Evolutionary conservation across 2,329 filamentous ascomycete species (phyloP).

Genomic region (Phialemonium atrogriseum): DNA sequence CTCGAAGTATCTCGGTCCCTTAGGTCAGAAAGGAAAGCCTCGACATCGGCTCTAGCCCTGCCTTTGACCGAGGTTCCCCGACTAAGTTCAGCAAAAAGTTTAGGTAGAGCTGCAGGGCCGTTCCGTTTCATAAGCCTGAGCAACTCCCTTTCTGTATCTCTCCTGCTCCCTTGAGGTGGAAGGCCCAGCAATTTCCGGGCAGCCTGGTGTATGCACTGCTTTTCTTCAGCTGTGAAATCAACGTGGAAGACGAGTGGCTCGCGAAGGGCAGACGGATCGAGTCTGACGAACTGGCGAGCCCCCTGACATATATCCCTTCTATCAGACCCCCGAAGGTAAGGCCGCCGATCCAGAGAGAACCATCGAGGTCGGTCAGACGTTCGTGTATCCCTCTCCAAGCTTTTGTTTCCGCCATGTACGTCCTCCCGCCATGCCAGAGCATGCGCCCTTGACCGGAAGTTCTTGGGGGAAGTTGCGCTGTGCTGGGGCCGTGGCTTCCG

Average conservation of each 20-base stretch:
- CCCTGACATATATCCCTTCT: slow-evolving; percentile 11
- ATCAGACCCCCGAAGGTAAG: slow-evolving; percentile 15
- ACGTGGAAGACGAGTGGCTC: slow-evolving; percentile 28
- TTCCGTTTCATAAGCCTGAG: slow-evolving; percentile 10
- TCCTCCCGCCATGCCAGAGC: slow-evolving; percentile 11
- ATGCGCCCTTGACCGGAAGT: slow-evolving; percentile 11
- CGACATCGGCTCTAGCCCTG: slow-evolving; percentile 23
- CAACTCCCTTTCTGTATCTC: slow-evolving; percentile 10
- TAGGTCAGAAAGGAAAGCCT: slow-evolving; percentile 28
- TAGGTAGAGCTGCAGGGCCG: background rate
- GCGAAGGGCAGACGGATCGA: slow-evolving; percentile 3
- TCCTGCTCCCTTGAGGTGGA: background rate
- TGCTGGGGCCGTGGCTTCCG: background rate
- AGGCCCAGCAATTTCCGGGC: slow-evolving; percentile 5
- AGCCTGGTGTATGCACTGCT: slow-evolving; percentile 11
- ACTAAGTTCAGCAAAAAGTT: background rate
- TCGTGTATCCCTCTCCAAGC: slow-evolving; percentile 2
- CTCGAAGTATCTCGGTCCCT: slow-evolving; percentile 11
- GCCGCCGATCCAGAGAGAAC: slow-evolving; percentile 10
- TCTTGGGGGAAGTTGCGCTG: slow-evolving; percentile 5
- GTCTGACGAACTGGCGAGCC: slow-evolving; percentile 7
- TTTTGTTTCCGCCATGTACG: background rate
- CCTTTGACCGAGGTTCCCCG: slow-evolving; percentile 6
- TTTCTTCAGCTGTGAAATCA: slow-evolving; percentile 34
- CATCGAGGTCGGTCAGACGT: slow-evolving; percentile 4